phyloP scores from a whole-genome alignment of 768 basidiomycete genomes.

The Amanita muscaria region DNA sequence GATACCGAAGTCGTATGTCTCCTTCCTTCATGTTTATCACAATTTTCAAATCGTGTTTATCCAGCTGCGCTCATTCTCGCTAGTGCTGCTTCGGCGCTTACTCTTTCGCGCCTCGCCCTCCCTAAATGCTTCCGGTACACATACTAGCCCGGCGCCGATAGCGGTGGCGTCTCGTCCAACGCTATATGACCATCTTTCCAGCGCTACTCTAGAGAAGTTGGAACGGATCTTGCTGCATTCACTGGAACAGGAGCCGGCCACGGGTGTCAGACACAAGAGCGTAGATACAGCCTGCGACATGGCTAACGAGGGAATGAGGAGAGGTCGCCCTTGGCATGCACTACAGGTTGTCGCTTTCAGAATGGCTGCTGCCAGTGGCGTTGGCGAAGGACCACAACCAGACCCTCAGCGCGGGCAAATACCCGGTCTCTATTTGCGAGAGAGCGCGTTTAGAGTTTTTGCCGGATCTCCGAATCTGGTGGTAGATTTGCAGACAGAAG shows the following conservation, averaged over 20 bases:
- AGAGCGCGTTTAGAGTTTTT: slow-evolving; percentile 65
- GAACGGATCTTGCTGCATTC: slow-evolving; percentile 68
- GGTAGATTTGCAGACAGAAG: slow-evolving; percentile 66
- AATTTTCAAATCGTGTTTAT: no score
- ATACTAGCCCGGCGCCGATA: no score
- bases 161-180: no score
- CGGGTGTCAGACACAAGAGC: slow-evolving; percentile 56
- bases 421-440: slow-evolving; percentile 29
- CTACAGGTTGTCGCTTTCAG: slow-evolving; percentile 63
- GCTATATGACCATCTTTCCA: slow-evolving; percentile 70
- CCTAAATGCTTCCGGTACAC: background rate
- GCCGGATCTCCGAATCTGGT: slow-evolving; percentile 68
- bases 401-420: slow-evolving; percentile 14
- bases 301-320: slow-evolving; percentile 63
- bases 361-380: slow-evolving; percentile 39
- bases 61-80: slow-evolving; percentile 86
- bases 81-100: slow-evolving; percentile 71
- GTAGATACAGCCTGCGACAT: slow-evolving; percentile 73
- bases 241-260: slow-evolving; percentile 49
- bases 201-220: slow-evolving; percentile 54
- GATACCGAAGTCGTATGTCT: slow-evolving; percentile 58
- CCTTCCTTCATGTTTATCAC: no score
- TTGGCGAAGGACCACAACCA: slow-evolving; percentile 7
- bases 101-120: slow-evolving; percentile 55
- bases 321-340: slow-evolving; percentile 77